phyloP scores from a whole-genome alignment of 805 yeast species.

The Brettanomyces sp. region DNA sequence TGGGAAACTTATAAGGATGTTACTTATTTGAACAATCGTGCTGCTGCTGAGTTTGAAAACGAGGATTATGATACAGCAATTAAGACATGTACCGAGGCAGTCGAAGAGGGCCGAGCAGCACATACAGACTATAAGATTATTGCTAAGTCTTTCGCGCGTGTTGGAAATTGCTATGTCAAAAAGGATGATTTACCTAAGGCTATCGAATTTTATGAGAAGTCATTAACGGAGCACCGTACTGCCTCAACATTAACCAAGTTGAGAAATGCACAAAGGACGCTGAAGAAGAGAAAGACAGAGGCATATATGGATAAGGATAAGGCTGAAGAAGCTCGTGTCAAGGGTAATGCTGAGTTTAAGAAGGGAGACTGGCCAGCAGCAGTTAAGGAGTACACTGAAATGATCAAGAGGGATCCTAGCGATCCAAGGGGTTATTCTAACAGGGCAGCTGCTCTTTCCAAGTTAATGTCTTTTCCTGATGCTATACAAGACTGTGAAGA shows the following conservation, averaged over 20 bases:
- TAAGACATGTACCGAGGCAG: conserved; percentile 68
- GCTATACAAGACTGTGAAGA: conserved; percentile 85
- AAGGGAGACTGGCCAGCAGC: conserved; percentile 96
- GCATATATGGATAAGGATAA: conserved; percentile 80
- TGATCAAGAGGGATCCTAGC: conserved; percentile 93
- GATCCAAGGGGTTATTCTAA: conserved; percentile 96
- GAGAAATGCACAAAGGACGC: conserved; percentile 77
- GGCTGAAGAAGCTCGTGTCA: conserved; percentile 90
- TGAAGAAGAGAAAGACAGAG: conserved; percentile 68
- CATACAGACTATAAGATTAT: conserved; percentile 88
- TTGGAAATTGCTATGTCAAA: conserved; percentile 77
- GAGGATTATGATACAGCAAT: conserved; percentile 86
- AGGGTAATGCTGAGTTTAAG: conserved; percentile 83
- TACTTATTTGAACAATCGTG: conserved; percentile 89
- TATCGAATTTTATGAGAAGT: conserved; percentile 71
- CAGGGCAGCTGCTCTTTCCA: conserved; percentile 95
- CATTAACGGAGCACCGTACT: conserved; percentile 94
- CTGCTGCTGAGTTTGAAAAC: conserved; percentile 96
- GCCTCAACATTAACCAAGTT: conserved; percentile 86
- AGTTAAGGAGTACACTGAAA: conserved; percentile 88
- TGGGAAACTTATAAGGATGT: conserved; percentile 76
- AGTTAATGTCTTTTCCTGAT: conserved; percentile 94
- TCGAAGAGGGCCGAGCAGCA: conserved; percentile 80
- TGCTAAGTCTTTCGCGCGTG: conserved; percentile 89
- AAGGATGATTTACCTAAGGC: conserved; percentile 66